Evolutionary conservation across 345 rosid species (phyloP), one percentile per base, ranked within the genome.

Genomic region (Microcos paniculata): DNA sequence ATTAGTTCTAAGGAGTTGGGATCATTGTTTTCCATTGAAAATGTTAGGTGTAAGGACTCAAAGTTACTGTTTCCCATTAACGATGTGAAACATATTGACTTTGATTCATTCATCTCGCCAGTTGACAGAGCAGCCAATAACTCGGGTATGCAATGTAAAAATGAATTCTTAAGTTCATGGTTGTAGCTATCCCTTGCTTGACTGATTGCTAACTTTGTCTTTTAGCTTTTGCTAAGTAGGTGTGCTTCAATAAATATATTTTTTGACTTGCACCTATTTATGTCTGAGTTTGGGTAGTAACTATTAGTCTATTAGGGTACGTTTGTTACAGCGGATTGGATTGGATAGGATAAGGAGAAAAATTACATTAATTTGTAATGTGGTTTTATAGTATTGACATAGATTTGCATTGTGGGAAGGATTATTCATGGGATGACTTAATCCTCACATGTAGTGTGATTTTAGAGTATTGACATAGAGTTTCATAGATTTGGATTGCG

Each of bases 101-200:
- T 9, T 30, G 72, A 30, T 69, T 30, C 57, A n/a, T 55, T 78
- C 64, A 31, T 53, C 68, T 45, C 84, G 24, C 74, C 82, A 33
- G 77, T 59, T 23, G 69, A 49, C 72, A 53, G 21, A 21, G 45
- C 64, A 42, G 57, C 76, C 1, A 72, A 63, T 31, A 82, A 74
- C 45, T 68, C 83, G 51, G 86, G 87, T 85, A 40, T 62, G 72
- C 7, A 3, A 24, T 35, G 38, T 10, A 5, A n/a, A n/a, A 59
- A 23, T 61, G 45, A 28, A 59, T 28, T 73, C 4, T 73, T 43
- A 31, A 18, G 7, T 59, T 72, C 16, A 26, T 72, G 16, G 42
- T 28, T 40, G 26, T 58, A 42, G 14, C n/a, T 12, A n/a, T 38
- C 33, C 48, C 15, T 57, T 38, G 14, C 30, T 56, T 23, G 16